A percentile compares a stretch with the other conserved stretches of the same genome.
These are phyloP conservation scores for Nakazawaea anatomiae DNA, from an alignment of 805 yeast species.

Conservation along the genomic window DNA sequence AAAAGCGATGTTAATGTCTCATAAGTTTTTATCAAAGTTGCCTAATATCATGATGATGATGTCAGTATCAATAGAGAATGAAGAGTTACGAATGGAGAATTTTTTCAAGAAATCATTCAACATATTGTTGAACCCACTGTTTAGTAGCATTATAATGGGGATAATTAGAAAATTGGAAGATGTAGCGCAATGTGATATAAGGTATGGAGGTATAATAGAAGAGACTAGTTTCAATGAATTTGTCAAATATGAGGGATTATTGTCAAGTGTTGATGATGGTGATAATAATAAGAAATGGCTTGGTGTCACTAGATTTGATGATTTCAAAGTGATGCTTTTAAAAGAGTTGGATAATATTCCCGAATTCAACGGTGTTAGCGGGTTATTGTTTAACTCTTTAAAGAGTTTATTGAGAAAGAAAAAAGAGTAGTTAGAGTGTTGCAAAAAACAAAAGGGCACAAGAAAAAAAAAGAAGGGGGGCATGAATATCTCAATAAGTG, in stretches of 20 bases:
- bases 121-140: conserved; percentile 46
- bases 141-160: conserved; percentile 36
- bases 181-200: conserved; percentile 21
- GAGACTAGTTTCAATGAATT: conserved; percentile 32
- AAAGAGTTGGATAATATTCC: conserved; percentile 25
- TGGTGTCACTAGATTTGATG: conserved; percentile 30
- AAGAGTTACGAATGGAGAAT: not conserved
- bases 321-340: conserved; percentile 38
- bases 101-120: conserved; percentile 21
- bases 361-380: conserved; percentile 45
- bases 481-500: not conserved
- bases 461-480: not conserved
- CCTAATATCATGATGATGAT: conserved; percentile 12
- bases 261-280: not conserved
- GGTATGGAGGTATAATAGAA: conserved; percentile 52
- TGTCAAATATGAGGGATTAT: conserved; percentile 9
- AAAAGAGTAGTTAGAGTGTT: not conserved
- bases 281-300: conserved; percentile 26
- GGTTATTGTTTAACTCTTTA: conserved; percentile 47
- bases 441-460: not conserved
- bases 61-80: not conserved
- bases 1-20: conserved; percentile 33
- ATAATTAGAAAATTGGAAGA: conserved; percentile 45
- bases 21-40: conserved; percentile 25
- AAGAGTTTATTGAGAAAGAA: conserved; percentile 36